Evolutionary conservation across 2,329 filamentous ascomycete genomes (phyloP), one percentile per base, ranked within the genome.

Genomic region (Colletotrichum tropicale): DNA sequence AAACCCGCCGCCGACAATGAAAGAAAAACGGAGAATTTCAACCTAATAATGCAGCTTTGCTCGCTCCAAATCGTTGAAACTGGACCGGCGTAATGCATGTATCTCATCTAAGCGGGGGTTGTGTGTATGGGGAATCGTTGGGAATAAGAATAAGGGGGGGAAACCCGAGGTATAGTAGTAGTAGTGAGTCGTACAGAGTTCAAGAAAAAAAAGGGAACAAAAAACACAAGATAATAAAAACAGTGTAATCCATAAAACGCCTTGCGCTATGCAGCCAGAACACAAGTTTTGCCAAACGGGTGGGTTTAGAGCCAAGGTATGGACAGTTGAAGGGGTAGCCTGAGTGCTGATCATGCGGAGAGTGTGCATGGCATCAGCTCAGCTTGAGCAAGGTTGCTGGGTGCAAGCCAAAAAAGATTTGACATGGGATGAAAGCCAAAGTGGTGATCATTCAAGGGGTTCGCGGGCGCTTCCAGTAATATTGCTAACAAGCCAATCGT

Each of bases 401-500:
- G 18, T 52, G 28, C 32, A 30, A 68, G 65, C 36, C 66, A 43
- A 43, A 66, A 30, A 67, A 38, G 9, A 65, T 43, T 34, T 21
- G 21, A 13, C 36, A 76, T 70, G 68, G 62, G 26, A 38, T 52
- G 26, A 62, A 43, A 71, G 55, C 43, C 43, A 62, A n/a, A 61
- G 13, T 5, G 60, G 30, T 26, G 24, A 7, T 34, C n/a, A 21
- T 73, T 85, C 80, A 93, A 65, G 91, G 91, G 16, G 91, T 93
- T 79, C 87, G 87, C 15, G 91, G 91, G 67, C 89, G 87, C 86
- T 93, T 93, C 92, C 92, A 93, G 83, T 92, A 93, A 80, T 93
- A 93, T 92, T 93, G 92, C 91, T 93, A 78, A 76, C 43, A 26
- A 62, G 26, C 32, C 16, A 28, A 56, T 36, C 12, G 61, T 75